Conservation (phyloP, 495 filamentous ascomycete species). For the Neurospora terricola region DNA sequence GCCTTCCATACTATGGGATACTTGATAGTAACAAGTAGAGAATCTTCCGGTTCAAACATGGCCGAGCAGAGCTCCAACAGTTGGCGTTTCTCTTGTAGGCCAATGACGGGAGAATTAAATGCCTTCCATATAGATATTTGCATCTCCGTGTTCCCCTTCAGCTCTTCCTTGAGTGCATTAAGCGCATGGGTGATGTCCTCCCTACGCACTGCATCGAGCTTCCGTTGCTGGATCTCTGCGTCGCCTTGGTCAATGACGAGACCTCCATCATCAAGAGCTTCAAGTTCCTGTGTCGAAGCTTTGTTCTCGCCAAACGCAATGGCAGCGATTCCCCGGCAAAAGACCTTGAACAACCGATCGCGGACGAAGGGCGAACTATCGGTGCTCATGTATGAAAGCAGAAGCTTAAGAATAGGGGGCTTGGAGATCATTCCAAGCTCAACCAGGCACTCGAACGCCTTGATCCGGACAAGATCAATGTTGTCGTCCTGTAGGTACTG, state of each 20-base stretch:
- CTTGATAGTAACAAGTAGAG: constrained; percentile 51
- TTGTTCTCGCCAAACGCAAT: constrained; percentile 64
- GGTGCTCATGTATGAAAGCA: constrained; percentile 59
- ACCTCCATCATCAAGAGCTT: constrained; percentile 36
- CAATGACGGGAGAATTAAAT: constrained; percentile 55
- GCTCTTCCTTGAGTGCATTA: constrained; percentile 59
- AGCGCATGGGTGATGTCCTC: constrained; percentile 70
- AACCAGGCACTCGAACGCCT: constrained; percentile 72
- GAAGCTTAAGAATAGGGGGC: constrained; percentile 52
- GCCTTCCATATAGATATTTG: constrained; percentile 70
- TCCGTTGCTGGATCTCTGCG: constrained; percentile 50
- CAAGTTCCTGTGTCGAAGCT: constrained; percentile 15
- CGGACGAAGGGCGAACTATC: constrained; percentile 79
- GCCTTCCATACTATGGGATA: constrained; percentile 65
- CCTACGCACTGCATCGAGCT: constrained; percentile 60
- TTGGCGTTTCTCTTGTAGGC: constrained; percentile 62
- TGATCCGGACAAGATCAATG: constrained; percentile 67
- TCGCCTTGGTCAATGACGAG: constrained; percentile 70
- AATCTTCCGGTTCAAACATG: constrained; percentile 58
- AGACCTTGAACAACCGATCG: constrained; percentile 51
- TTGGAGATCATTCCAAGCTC: constrained; percentile 63
- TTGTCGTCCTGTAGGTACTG: constrained; percentile 73
- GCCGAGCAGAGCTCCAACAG: constrained; percentile 66
- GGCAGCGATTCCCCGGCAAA: constrained; percentile 64
- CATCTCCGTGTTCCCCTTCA: constrained; percentile 51